Evolutionary conservation across 2,329 filamentous ascomycete species (phyloP), one percentile per base, ranked within the genome.

Genomic region (Sphaerostilbella broomeana): DNA sequence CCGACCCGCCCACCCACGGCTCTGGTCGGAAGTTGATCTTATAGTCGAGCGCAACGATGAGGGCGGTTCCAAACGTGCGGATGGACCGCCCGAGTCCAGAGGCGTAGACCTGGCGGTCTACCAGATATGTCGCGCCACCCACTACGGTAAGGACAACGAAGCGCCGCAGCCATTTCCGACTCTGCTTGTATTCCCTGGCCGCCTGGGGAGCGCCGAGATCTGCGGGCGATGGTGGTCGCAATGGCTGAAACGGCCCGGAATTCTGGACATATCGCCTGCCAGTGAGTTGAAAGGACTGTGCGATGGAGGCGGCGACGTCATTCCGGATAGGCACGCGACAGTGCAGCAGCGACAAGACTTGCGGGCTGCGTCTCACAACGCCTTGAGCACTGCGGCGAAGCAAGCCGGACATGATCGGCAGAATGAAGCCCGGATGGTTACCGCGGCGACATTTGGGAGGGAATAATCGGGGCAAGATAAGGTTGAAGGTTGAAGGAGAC

Each of bases 21-120:
- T 87, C 68, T 5, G 85, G 74, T 5, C 86, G 78, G 62, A 98
- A 98, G 64, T 98, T 97, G 61, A 97, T 70, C 67, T 95, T 97
- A 70, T 98, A 97, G 67, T 98, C 92, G 17, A 89, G 56, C 1
- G 89, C 90, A 12, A 94, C 84, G 31, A 89, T 57, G 9, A 94
- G 66, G 6, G 88, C 90, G 3, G 78, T 78, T 27, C 74, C 72
- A 59, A 97, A 95, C 0, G 92, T 95, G 28, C 84, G 82, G 28
- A 84, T 62, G 17, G 85, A 90, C 40, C 92, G 84, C 25, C 75
- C 78, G 18, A 95, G 65, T 10, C 86, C 83, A 1, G 85, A 82
- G 35, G 87, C 86, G 62, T 92, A 94, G 55, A 85, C 70, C 48
- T 83, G 74, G 11, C 63, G 74, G 63, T 98, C 92, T 44, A 82